Evolutionary conservation across 306 rosid species (phyloP), one percentile per base, ranked within the genome.

Genomic region (Vigna trinervia): DNA sequence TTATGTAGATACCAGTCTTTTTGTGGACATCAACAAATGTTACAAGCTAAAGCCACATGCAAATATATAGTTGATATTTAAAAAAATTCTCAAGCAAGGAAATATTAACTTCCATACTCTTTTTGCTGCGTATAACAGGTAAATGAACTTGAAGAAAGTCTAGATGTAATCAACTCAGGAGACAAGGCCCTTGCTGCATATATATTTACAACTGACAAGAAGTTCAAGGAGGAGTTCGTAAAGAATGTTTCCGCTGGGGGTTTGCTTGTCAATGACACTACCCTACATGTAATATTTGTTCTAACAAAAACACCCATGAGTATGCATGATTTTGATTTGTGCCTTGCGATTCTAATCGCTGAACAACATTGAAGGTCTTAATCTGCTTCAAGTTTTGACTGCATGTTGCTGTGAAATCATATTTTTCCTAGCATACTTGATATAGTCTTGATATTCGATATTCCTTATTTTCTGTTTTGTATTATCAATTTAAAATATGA

Each of bases 131-230:
- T 78, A 82, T 76, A 83, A 78, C 92, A 94, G 98, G 95, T 94
- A 47, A 87, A 90, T 50, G 86, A 89, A 78, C 8, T 94, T 62
- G 98, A 90, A 84, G 96, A 90, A 71, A 84, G 98, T 79, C 86
- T 90, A 5, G 88, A 90, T 50, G 11, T 94, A 73, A 93, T 94
- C 66, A 87, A 80, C 75, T 89, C 96, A 2, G 93, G 95, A 81
- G 19, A 97, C 70, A 94, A 94, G 85, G 97, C 98, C 6, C 97
- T 94, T 2, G 97, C 98, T 17, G 98, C 98, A 20, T 94, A 94
- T 87, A 48, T 94, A 74, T 94, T 94, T 79, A 88, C 98, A 65
- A 84, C 60, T 71, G 82, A 92, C 47, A 80, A 89, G 63, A 88
- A 84, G 86, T 90, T 94, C 58, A 92, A 88, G 93, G 86, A 94